Base-by-base conservation (phyloP, 1,139 yeast genomes). In the Nakaseomyces delphensis region DNA sequence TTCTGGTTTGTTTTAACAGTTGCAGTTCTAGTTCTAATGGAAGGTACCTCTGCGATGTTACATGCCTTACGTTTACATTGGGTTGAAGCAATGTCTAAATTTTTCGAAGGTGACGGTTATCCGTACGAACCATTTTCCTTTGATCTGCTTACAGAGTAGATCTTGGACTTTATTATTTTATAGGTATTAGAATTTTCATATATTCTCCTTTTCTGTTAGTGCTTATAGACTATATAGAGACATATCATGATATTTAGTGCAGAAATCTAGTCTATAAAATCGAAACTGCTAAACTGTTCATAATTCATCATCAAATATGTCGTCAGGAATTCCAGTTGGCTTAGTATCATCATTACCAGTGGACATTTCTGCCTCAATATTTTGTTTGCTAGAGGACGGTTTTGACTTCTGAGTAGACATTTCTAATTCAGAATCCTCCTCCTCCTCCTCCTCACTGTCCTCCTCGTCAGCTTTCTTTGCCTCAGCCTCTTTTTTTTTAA, bases 71-170 rank as follows among this genome's bases (percentile, higher is more conserved):
- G 93, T 70, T 71, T 83, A 59, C 93, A 83, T 60, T 83, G 93
- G 93, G 93, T 83, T 44, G 93, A 83, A 62, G 76, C 87, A 31
- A 83, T 83, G 93, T 79, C 87, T 46, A 83, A 83, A 65, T 83
- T 77, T 63, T 83, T 83, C 53, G 89, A 79, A 60, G 93, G 93
- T 65, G 91, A 82, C 57, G 93, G 93, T 53, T 65, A 73, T 45
- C 71, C 79, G 18, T 83, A 79, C 57, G 76, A 73, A 48, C 91
- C 93, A 24, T 83, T 80, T 55, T 74, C 77, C 1, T 81, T 82
- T 42, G 55, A 57, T 50, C 27, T 33, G 7, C 37, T 33, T 7
- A 43, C 46, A 7, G 52, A 50, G 19, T 43, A 44, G 38, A 28
- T 18, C 29, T 19, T 9, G 8, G n/a, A 6, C n/a, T 25, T 25